Evolutionary conservation across 768 basidiomycete genomes (phyloP), one percentile per base, ranked within the genome.

Genomic region (Tricholoma flavovirens): DNA sequence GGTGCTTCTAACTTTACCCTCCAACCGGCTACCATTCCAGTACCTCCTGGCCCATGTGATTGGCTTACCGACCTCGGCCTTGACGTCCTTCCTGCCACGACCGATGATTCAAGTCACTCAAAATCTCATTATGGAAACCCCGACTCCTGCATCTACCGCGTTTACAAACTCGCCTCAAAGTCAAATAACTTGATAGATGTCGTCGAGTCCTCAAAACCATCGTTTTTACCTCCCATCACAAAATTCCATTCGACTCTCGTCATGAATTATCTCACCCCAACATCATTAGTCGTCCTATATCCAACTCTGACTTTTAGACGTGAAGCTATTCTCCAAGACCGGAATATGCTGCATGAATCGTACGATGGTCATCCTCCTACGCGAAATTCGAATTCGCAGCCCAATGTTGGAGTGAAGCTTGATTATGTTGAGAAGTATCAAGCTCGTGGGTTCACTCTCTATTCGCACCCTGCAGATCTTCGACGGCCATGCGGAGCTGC

Each of bases 231-330:
- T 17, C 51, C 59, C 7, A 59, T 59, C 55, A 56, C 55, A 4
- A 53, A 54, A 54, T 59, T 59, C 21, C 59, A 59, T 26, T 59
- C 59, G n/a, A 56, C 59, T 5, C 52, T 59, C 26, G 59, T 59
- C 32, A 59, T 59, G 59, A 59, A 59, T 33, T 59, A 59, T 29
- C 55, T 59, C 24, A 54, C 59, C 17, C 59, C 55, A 17, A 30
- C 45, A 10, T 54, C 46, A 0, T 14, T 59, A 9, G 59, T 59
- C 8, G 53, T 59, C 7, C 22, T 56, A 7, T 59, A 59, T 26
- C 59, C 59, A 32, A 32, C 22, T 5, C 43, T 56, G 32, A 59
- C 59, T 5, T 56, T 59, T 7, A 51, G 14, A 48, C 59, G 52
- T 14, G 49, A 59, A 48, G 55, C 55, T 3, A 51, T 59, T 43